phyloP scores from a whole-genome alignment of 2,329 filamentous ascomycete species.

The Ceratocystis cacaofunesta region DNA sequence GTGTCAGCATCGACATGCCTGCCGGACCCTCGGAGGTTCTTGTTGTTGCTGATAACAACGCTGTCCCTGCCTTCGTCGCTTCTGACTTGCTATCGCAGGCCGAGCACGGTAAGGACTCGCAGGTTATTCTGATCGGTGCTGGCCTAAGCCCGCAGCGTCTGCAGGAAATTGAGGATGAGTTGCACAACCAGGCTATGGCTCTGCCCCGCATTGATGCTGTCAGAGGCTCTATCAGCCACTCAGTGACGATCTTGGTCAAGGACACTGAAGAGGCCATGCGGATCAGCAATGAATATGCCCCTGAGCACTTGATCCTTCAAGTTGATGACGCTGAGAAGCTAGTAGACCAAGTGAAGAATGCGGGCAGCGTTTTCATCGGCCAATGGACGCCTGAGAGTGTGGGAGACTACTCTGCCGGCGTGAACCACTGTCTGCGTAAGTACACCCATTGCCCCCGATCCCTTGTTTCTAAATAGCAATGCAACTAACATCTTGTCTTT shows the following conservation, averaged over 20 bases:
- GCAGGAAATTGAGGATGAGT: slow-evolving; percentile 73
- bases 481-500: slow-evolving; percentile 19
- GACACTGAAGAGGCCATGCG: slow-evolving; percentile 58
- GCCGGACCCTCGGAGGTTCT: slow-evolving; percentile 92
- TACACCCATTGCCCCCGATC: slow-evolving; percentile 21
- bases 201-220: slow-evolving; percentile 89
- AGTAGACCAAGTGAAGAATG: slow-evolving; percentile 73
- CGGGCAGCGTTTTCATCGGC: slow-evolving; percentile 90
- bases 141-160: slow-evolving; percentile 60
- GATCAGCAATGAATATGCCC: slow-evolving; percentile 86
- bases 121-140: slow-evolving; percentile 82
- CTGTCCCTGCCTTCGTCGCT: slow-evolving; percentile 88
- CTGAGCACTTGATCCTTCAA: slow-evolving; percentile 91
- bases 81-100: slow-evolving; percentile 90
- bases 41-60: slow-evolving; percentile 77
- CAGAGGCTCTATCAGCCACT: slow-evolving; percentile 77
- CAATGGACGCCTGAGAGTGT: slow-evolving; percentile 96
- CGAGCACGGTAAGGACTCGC: slow-evolving; percentile 90
- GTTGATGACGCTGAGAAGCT: slow-evolving; percentile 59
- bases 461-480: neutral
- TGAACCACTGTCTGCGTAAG: slow-evolving; percentile 94
- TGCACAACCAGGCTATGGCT: slow-evolving; percentile 73
- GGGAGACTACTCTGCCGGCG: slow-evolving; percentile 92
- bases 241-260: slow-evolving; percentile 66
- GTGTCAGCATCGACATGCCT: slow-evolving; percentile 95